Base-by-base conservation (phyloP, 495 filamentous ascomycete genomes). In the Barbatosphaeria neglecta region DNA sequence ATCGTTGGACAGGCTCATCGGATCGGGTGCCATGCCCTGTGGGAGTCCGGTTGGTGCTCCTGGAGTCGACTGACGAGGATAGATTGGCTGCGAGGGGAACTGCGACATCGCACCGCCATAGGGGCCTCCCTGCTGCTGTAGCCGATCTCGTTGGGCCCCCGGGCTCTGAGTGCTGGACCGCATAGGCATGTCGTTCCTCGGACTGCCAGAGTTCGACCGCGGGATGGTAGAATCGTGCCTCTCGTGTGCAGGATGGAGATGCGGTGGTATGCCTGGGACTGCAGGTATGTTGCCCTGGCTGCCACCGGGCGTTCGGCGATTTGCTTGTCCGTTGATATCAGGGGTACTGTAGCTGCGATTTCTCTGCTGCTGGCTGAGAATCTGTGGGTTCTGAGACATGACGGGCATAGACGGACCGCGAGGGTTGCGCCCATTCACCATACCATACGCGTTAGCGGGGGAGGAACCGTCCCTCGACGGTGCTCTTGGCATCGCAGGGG, bases 331-430 rank as follows among this genome's bases (percentile, higher is more conserved):
- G 39, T 73, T 74, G 53, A 81, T 78, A 50, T 82, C 76, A 15
- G 78, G 77, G 17, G 76, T 81, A 53, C 78, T 81, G 53, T 79
- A 78, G 27, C 77, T 81, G 27, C 78, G 64, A 54, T 68, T 77
- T 38, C 78, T 70, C 49, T 73, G 69, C 48, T 82, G 66, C 43
- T 82, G 77, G 25, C 73, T 61, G 44, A 76, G 66, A 17, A 72
- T 60, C 24, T 70, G 70, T 23, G 65, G 60, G 27, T 67, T 70
- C 9, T 78, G 73, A 4, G 73, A 68, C 74, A 90, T 83, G 1
- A 82, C 84, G 37, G 88, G 86, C 53, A 93, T 71, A 15, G 88
- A 94, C 18, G 90, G 89, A 23, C 89, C 76, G 52, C 87, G 80
- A 25, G 79, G 75, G 43, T 70, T 73, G 46, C 85, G 77, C 46